Percentiles rank a stretch among this genome's conserved stretches.
Conservation (phyloP, 75 land plant genomes). For the Picea glauca region DNA sequence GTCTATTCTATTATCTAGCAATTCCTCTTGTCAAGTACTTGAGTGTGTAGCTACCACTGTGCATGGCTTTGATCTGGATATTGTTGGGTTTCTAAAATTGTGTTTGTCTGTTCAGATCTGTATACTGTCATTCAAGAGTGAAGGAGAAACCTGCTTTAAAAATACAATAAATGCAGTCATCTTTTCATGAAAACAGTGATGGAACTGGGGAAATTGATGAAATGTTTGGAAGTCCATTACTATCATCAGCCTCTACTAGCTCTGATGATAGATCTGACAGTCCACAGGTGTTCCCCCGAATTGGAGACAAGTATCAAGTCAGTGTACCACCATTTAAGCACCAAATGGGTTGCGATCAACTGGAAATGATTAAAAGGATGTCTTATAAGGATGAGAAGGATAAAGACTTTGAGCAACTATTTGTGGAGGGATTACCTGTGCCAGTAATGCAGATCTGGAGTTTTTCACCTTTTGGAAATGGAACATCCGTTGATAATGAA, state of each 20-base stretch:
- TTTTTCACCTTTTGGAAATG: background rate
- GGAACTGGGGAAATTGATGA: background rate
- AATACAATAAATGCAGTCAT: background rate
- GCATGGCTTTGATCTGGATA: background rate
- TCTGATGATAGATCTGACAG: slow-evolving; percentile 18
- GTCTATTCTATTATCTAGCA: background rate
- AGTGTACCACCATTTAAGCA: slow-evolving; percentile 19
- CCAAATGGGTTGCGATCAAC: background rate
- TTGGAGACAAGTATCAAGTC: slow-evolving; percentile 44
- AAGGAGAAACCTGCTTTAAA: background rate
- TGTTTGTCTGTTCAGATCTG: background rate
- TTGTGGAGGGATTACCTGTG: slow-evolving; percentile 29
- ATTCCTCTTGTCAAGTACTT: background rate
- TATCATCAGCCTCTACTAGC: slow-evolving; percentile 6
- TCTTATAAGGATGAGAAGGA: background rate
- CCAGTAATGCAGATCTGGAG: slow-evolving; percentile 23
- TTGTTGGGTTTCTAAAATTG: background rate
- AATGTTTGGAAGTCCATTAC: background rate
- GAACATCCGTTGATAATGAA: background rate
- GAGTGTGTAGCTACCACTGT: background rate
- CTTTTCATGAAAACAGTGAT: background rate
- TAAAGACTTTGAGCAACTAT: slow-evolving; percentile 8
- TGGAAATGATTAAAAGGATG: background rate
- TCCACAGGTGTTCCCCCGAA: slow-evolving; percentile 27
- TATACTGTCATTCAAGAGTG: no score